Percentiles rank a stretch among this genome's conserved stretches.
Conservation (phyloP, 495 filamentous ascomycete genomes). For the Xylaria flabelliformis region DNA sequence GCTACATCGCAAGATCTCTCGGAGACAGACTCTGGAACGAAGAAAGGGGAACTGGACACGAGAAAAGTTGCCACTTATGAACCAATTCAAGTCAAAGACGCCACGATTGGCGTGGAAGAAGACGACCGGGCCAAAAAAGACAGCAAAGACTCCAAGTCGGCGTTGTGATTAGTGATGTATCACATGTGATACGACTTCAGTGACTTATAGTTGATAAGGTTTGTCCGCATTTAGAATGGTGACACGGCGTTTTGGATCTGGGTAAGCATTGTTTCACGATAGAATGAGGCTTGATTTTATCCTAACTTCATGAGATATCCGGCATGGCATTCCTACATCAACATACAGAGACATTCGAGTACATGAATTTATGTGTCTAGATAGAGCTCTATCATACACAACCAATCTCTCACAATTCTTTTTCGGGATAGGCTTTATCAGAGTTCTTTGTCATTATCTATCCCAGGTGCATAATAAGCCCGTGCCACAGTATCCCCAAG, state of each 20-base stretch:
- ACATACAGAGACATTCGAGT: background rate
- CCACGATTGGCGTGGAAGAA: constrained; percentile 8
- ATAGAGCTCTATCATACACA: background rate
- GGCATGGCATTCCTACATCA: background rate
- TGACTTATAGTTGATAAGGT: background rate
- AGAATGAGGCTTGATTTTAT: background rate
- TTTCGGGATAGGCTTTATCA: background rate
- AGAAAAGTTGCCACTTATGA: background rate
- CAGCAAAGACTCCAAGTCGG: constrained; percentile 9
- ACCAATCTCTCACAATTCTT: background rate
- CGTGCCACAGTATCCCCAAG: background rate
- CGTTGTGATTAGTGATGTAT: constrained; percentile 11
- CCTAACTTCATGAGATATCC: background rate
- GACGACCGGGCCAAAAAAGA: constrained; percentile 13
- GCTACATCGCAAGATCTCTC: background rate
- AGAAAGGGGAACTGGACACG: background rate
- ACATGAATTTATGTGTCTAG: background rate
- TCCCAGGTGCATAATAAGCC: background rate
- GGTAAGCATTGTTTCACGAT: background rate
- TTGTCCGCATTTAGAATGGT: background rate
- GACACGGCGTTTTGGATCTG: constrained; percentile 13
- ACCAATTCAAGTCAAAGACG: background rate
- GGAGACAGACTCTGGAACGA: background rate
- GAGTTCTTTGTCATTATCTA: background rate
- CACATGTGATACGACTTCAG: background rate